These are phyloP conservation scores for Pythium guiyangense DNA, from an alignment of 352 stramenopile genomes.

Conservation along the genomic window DNA sequence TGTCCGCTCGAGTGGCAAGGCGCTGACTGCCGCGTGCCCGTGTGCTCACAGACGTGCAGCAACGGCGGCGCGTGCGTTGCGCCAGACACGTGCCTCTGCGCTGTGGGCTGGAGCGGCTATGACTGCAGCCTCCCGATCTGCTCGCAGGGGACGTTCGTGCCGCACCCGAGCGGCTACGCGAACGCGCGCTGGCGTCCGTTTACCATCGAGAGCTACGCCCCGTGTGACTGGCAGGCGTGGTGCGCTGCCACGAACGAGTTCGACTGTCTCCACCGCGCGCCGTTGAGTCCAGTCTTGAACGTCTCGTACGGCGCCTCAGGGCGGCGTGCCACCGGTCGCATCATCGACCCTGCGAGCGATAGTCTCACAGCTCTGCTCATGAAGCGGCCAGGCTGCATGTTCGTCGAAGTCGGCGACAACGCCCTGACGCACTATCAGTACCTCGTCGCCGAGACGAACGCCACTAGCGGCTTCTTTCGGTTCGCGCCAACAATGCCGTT, in stretches of 20 bases:
- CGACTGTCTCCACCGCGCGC: conserved; percentile 79
- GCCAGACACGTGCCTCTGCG: conserved; percentile 93
- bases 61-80: conserved; percentile 92
- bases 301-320: conserved; percentile 29
- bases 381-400: conserved; percentile 32
- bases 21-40: conserved; percentile 88
- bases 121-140: conserved; percentile 93
- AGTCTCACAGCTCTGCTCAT: conserved; percentile 9
- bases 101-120: conserved; percentile 88
- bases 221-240: conserved; percentile 89
- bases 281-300: conserved; percentile 30
- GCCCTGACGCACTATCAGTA: conserved; percentile 89
- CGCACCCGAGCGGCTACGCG: conserved; percentile 62
- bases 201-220: conserved; percentile 69
- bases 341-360: conserved; percentile 18
- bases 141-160: conserved; percentile 91
- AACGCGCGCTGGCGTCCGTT: conserved; percentile 64
- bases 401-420: conserved; percentile 84
- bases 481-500: conserved; percentile 83
- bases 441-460: conserved; percentile 62
- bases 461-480: conserved; percentile 68
- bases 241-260: conserved; percentile 92
- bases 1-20: conserved; percentile 89
- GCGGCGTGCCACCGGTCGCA: conserved; percentile 19
- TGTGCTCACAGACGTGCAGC: conserved; percentile 84